These are phyloP conservation scores for Gracilaria caudata DNA, from an alignment of 23 red algal genomes.

Conservation along the genomic window DNA sequence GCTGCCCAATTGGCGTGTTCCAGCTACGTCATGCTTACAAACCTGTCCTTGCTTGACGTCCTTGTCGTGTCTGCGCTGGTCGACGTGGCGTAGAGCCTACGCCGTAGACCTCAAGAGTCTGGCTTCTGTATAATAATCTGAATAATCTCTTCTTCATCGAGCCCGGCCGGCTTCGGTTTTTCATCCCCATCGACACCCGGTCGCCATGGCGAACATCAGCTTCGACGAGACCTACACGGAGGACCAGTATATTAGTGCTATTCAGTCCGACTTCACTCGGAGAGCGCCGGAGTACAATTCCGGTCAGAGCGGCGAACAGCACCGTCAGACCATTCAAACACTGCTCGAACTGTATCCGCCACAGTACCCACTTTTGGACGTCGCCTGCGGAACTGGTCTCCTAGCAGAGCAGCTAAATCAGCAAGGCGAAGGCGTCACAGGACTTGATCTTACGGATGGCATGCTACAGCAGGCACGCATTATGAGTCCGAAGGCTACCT, in stretches of 20 bases:
- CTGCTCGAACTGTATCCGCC: constrained; percentile 17
- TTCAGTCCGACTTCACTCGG: constrained; percentile 24
- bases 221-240: constrained; percentile 29
- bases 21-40: background rate
- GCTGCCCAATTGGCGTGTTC: background rate
- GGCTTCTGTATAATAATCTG: constrained; percentile 3
- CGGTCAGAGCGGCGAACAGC: constrained; percentile 25
- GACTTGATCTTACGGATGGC: constrained; percentile 37
- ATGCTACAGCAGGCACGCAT: constrained; percentile 41
- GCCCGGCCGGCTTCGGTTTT: no score
- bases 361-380: constrained; percentile 37
- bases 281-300: constrained; percentile 32
- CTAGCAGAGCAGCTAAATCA: background rate
- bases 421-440: constrained; percentile 36
- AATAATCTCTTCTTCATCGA: no score
- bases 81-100: background rate
- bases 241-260: constrained; percentile 18
- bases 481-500: constrained; percentile 10
- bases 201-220: constrained; percentile 25
- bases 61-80: background rate
- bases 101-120: no score
- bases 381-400: constrained; percentile 54
- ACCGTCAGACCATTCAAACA: constrained; percentile 8
- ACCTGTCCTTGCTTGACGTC: background rate
- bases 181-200: background rate